Evolutionary conservation across 352 stramenopile species (phyloP), one percentile per base, ranked within the genome.

Genomic region (Phytophthora chlamydospora): DNA sequence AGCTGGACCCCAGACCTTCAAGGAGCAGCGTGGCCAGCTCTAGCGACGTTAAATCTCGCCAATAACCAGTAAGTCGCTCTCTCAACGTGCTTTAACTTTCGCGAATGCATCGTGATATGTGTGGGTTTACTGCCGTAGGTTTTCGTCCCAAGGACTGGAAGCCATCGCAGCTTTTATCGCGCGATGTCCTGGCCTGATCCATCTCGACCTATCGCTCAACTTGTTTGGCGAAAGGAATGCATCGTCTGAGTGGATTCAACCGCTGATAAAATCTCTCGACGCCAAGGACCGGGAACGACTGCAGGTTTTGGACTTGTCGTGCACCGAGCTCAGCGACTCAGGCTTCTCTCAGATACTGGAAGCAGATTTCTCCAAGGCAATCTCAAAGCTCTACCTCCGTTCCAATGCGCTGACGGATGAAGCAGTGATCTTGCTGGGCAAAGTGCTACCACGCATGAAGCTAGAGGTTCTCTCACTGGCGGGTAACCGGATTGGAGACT

Each of bases 191-290:
- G 36, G 24, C 6, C 66, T 89, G 0, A 40, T 46, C 40, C 31
- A 71, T 2, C 24, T 87, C 13, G 80, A 89, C 57, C n/a, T 89
- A 10, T 89, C 80, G 4, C 50, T 89, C 16, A 89, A 89, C 43
- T 35, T 58, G 2, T 14, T 78, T 2, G 13, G 38, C 27, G 43
- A 46, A 2, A n/a, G 34, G 7, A 40, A 38, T 24, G 43, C 36
- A 31, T 46, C 44, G 16, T 29, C 31, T 4, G 35, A 42, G 10
- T 31, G 19, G 3, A 35, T 57, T 7, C 14, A n/a, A n/a, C 47
- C 63, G 13, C 35, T 68, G 5, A 54, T 56, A 11, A 36, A 34
- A 27, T 42, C 48, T 0, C 29, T 71, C 0, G 35, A 68, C 32
- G 53, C 34, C 0, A 31, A 74, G 24, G 40, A 57, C n/a, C 57